Conservation (phyloP, 495 filamentous ascomycete species). For the Coniosporium apollinis region DNA sequence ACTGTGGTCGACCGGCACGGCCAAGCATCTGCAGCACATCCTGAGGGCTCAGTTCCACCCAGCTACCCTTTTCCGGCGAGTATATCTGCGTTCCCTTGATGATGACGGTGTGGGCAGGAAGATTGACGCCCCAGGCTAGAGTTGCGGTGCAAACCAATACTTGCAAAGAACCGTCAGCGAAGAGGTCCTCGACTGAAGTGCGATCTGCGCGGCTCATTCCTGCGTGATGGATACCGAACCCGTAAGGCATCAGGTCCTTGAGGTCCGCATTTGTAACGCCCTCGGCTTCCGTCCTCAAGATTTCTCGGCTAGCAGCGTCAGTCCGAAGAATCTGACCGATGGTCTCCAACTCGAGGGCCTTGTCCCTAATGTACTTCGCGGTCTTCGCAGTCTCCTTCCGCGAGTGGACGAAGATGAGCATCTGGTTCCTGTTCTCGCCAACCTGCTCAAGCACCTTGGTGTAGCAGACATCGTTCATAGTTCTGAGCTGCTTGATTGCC, state of each 20-base stretch:
- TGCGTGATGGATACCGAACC: constrained; percentile 95
- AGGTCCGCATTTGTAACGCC: constrained; percentile 70
- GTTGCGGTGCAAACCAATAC: constrained; percentile 96
- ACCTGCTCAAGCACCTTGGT: constrained; percentile 96
- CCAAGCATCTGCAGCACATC: constrained; percentile 98
- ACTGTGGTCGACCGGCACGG: constrained; percentile 89
- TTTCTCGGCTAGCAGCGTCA: constrained; percentile 81
- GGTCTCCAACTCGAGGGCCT: constrained; percentile 86
- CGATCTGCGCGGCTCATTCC: constrained; percentile 88
- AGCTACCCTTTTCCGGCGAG: constrained; percentile 95
- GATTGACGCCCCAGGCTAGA: constrained; percentile 88
- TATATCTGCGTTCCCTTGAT: constrained; percentile 97
- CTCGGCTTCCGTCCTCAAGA: constrained; percentile 70
- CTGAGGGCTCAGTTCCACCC: constrained; percentile 95
- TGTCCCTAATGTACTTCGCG: constrained; percentile 87
- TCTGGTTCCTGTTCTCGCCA: constrained; percentile 75
- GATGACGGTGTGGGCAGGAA: constrained; percentile 88
- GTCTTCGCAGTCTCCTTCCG: constrained; percentile 97
- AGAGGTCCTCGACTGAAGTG: constrained; percentile 87
- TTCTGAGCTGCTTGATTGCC: constrained; percentile 96
- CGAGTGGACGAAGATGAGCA: constrained; percentile 98
- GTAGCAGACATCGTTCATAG: constrained; percentile 98
- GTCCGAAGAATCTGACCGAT: constrained; percentile 90
- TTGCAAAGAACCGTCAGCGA: constrained; percentile 76
- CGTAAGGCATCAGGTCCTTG: constrained; percentile 90